Base-by-base conservation (phyloP, 2,329 filamentous ascomycete genomes). In the Cladorrhinum sp. region DNA sequence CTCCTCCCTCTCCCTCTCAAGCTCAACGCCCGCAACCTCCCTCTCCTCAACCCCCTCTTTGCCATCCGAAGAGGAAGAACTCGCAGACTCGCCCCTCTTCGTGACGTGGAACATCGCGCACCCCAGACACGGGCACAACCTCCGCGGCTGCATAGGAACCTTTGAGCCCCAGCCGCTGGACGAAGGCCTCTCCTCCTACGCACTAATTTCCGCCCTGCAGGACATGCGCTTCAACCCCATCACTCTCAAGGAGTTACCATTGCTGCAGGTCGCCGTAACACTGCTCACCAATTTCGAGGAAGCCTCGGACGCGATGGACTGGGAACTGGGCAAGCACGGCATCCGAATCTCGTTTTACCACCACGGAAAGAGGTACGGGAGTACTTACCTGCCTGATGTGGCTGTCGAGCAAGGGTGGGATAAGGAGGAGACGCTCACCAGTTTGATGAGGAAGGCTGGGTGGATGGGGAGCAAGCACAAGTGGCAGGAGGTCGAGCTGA, bases 91-190 rank as follows among this genome's bases (percentile, higher is more conserved):
- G 64, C 93, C 93, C 0, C 82, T 98, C 41, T 98, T 98, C 73
- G 91, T 99, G 51, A 96, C 93, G 7, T 98, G 93, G 93, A 96
- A 97, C 77, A 91, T 85, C 0, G 68, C 92, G 58, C 85, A 83
- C 7, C 74, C 79, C 22, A 71, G 68, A 57, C 83, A 85, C 25
- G 77, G 85, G 65, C 87, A 88, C 72, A 84, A 83, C 23, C 84
- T 99, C 48, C 88, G 95, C 62, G 95, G 95, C 62, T 99, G 95
- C 79, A 98, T 99, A 72, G 95, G 95, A 67, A 99, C 93, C 2
- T 99, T 98, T 71, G 90, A 93, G 70, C 74, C 87, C 1, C 85
- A 91, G 69, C 85, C 89, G 54, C 83, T 99, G 12, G 81, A 86
- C 27, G 76, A 84, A 1, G 93, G 92, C 3, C 78, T 99, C 49